These are phyloP conservation scores for Colletotrichum phormii DNA, from an alignment of 2,329 filamentous ascomycete species.

Conservation along the genomic window DNA sequence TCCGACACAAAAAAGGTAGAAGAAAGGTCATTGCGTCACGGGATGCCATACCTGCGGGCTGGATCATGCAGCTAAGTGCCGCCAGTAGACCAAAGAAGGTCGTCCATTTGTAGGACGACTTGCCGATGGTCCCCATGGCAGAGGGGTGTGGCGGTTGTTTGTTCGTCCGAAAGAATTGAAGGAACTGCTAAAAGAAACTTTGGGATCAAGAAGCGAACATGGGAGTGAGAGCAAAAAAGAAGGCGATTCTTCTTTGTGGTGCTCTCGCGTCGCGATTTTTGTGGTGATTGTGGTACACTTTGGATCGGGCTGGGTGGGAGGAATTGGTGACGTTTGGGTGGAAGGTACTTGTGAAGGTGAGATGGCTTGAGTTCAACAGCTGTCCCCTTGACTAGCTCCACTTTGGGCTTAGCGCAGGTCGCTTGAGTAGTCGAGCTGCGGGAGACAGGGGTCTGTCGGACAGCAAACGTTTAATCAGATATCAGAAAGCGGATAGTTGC, in stretches of 20 bases:
- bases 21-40: slow-evolving; percentile 12
- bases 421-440: slow-evolving; percentile 6
- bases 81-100: slow-evolving; percentile 70
- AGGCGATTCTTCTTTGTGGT: slow-evolving; percentile 23
- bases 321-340: slow-evolving; percentile 18
- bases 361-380: slow-evolving; percentile 40
- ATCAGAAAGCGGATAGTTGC: not conserved
- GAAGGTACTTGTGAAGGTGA: slow-evolving; percentile 18
- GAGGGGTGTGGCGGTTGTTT: slow-evolving; percentile 32
- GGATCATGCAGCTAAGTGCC: slow-evolving; percentile 69
- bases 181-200: not conserved
- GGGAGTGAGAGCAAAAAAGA: slow-evolving; percentile 13
- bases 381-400: slow-evolving; percentile 42
- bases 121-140: slow-evolving; percentile 63
- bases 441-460: slow-evolving; percentile 19
- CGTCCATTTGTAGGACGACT: slow-evolving; percentile 73
- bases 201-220: not conserved
- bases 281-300: not conserved
- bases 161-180: slow-evolving; percentile 4
- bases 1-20: not conserved
- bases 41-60: slow-evolving; percentile 69
- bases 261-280: slow-evolving; percentile 18
- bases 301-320: not conserved
- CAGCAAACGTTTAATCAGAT: slow-evolving; percentile 7
- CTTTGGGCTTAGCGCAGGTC: slow-evolving; percentile 34